Conservation (phyloP, 2,329 filamentous ascomycete genomes). For the Fusarium fracticaudum region DNA sequence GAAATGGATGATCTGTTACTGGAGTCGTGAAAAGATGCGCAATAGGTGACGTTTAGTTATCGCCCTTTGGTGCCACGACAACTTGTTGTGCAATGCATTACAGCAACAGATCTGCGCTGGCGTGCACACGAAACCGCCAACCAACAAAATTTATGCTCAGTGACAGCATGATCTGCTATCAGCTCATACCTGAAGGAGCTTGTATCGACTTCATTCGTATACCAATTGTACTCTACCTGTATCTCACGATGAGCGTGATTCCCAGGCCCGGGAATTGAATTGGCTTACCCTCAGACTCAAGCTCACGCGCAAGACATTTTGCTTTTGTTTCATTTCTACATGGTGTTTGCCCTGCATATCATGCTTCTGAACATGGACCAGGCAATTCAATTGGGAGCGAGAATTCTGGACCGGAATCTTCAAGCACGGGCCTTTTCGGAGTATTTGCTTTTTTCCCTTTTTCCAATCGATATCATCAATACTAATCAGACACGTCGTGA, state of each 20-base stretch:
- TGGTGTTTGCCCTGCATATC: constrained; percentile 21
- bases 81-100: constrained; percentile 12
- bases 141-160: constrained; percentile 3
- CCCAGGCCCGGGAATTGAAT: background rate
- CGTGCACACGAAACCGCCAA: constrained; percentile 30
- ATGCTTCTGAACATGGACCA: constrained; percentile 12
- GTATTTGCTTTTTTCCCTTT: constrained; percentile 30
- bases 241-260: constrained; percentile 2
- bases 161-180: constrained; percentile 26
- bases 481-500: constrained; percentile 10
- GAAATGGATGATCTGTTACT: constrained; percentile 29
- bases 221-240: background rate
- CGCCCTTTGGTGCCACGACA: constrained; percentile 29
- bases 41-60: constrained; percentile 27
- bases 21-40: constrained; percentile 11
- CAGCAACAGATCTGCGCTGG: constrained; percentile 22
- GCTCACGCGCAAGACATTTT: constrained; percentile 20
- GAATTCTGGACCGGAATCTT: constrained; percentile 13
- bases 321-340: constrained; percentile 1
- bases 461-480: background rate
- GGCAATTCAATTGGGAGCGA: constrained; percentile 4
- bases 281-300: constrained; percentile 5
- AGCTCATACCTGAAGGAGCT: background rate
- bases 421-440: constrained; percentile 25
- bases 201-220: background rate